phyloP scores from a whole-genome alignment of 2,329 filamentous ascomycete species.

The Amauroascus niger region DNA sequence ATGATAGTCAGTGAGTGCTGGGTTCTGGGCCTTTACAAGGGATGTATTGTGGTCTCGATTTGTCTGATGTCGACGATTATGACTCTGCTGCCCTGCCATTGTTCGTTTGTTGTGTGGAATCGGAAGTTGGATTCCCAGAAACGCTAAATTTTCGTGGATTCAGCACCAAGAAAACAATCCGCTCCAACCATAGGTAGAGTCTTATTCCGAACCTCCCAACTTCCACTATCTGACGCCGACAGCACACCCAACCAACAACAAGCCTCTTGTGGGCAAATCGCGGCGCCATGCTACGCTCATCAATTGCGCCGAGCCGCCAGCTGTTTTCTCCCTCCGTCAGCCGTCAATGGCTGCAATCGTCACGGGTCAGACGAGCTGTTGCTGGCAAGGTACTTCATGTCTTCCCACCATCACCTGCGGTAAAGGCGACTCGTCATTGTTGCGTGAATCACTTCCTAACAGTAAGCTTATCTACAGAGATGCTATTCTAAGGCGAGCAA shows the following conservation, averaged over 20 bases:
- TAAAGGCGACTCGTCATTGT: background rate
- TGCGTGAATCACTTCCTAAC: background rate
- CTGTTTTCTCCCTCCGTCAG: slow-evolving; percentile 33
- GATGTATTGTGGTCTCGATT: background rate
- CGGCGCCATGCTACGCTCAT: slow-evolving; percentile 49
- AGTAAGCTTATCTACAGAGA: slow-evolving; percentile 4
- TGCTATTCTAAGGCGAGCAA: slow-evolving; percentile 29
- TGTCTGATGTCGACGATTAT: background rate
- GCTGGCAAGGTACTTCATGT: slow-evolving; percentile 32
- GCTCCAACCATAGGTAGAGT: background rate
- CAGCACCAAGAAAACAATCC: background rate
- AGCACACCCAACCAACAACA: slow-evolving; percentile 5
- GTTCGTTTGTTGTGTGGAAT: background rate
- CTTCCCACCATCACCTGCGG: no score
- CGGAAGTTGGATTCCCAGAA: background rate
- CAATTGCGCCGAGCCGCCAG: slow-evolving; percentile 41
- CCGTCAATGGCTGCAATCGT: slow-evolving; percentile 37
- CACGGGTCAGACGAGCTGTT: slow-evolving; percentile 16
- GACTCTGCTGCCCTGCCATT: background rate
- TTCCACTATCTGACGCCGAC: background rate
- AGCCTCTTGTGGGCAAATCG: slow-evolving; percentile 9
- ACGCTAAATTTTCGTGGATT: slow-evolving; percentile 10
- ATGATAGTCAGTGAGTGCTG: no score
- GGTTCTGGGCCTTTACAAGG: no score
- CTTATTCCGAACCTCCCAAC: background rate